phyloP scores from a whole-genome alignment of 495 filamentous ascomycete species.

The Penicillium coprophilum region DNA sequence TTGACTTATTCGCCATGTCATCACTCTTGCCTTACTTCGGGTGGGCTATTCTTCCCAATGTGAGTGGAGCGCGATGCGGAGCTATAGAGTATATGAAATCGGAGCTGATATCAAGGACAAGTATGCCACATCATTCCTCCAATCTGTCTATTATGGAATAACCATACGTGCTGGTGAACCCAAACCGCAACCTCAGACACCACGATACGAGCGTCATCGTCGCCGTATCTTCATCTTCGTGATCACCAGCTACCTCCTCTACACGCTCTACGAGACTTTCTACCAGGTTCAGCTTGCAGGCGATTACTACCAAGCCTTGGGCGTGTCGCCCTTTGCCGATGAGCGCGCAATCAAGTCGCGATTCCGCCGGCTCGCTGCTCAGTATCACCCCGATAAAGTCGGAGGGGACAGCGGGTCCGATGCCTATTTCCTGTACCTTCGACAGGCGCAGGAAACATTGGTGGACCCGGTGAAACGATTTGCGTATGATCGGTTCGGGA shows the following conservation, averaged over 20 bases:
- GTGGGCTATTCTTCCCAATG: constrained; percentile 78
- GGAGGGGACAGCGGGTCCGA: constrained; percentile 39
- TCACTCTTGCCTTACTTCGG: constrained; percentile 71
- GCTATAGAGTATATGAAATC: neutral
- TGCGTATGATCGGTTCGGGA: constrained; percentile 91
- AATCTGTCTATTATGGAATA: constrained; percentile 81
- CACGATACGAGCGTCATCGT: constrained; percentile 67
- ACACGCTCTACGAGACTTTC: constrained; percentile 93
- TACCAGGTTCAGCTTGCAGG: constrained; percentile 67
- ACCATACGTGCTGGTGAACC: constrained; percentile 90
- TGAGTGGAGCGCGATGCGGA: constrained; percentile 38
- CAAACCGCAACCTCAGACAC: constrained; percentile 69
- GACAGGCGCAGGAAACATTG: constrained; percentile 80
- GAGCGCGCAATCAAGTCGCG: constrained; percentile 78
- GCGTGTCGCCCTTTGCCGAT: constrained; percentile 62
- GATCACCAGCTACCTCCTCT: constrained; percentile 78
- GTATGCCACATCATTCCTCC: constrained; percentile 76
- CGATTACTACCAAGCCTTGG: constrained; percentile 76
- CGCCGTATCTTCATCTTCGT: constrained; percentile 80
- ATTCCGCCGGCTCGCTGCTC: constrained; percentile 80
- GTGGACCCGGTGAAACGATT: constrained; percentile 76
- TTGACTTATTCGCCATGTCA: constrained; percentile 33
- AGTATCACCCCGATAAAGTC: constrained; percentile 88
- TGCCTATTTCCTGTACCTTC: constrained; percentile 75
- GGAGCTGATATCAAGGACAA: constrained; percentile 30